Evolutionary conservation across 2,329 filamentous ascomycete genomes (phyloP), one percentile per base, ranked within the genome.

Genomic region (Pyricularia pennisetigena): DNA sequence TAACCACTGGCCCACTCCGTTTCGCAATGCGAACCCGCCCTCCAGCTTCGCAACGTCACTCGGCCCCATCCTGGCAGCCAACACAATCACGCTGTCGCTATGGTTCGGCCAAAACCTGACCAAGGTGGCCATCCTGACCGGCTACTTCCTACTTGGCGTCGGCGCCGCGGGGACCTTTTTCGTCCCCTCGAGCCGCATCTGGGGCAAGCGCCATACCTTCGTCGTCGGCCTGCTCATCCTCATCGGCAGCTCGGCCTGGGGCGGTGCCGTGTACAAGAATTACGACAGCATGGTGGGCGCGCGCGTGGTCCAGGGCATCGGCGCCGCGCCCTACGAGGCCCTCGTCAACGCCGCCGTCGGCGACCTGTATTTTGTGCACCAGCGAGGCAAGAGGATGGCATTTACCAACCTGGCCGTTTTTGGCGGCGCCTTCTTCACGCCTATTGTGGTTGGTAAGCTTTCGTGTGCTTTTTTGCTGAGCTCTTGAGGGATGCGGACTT

Each of bases 131-230:
- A 82, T 95, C 14, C 80, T 97, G 59, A 97, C 94, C 0, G 94
- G 93, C 67, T 97, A 94, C 78, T 94, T 93, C 76, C 84, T 97
- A 24, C 86, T 94, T 30, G 94, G 93, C 24, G 91, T 93, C 2
- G 93, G 92, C 12, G 81, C 93, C 16, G 90, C 90, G 0, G 93
- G 92, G 66, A 87, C 95, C 76, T 83, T 97, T 71, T 94, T 94
- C 78, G 93, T 97, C 2, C 92, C 94, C 0, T 92, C 90, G 0
- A 93, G 92, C 24, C 87, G 94, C 69, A 90, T 97, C 71, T 97
- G 92, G 91, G 94, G 94, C 57, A 97, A 97, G 79, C 86, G 94
- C 59, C 94, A 97, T 80, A 80, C 93, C 20, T 97, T 97, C 76
- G 79, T 97, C 29, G 73, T 96, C 2, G 93, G 93, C 8, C 88